Evolutionary conservation across 768 basidiomycete genomes (phyloP).

Genomic region (Exidia glandulosa): DNA sequence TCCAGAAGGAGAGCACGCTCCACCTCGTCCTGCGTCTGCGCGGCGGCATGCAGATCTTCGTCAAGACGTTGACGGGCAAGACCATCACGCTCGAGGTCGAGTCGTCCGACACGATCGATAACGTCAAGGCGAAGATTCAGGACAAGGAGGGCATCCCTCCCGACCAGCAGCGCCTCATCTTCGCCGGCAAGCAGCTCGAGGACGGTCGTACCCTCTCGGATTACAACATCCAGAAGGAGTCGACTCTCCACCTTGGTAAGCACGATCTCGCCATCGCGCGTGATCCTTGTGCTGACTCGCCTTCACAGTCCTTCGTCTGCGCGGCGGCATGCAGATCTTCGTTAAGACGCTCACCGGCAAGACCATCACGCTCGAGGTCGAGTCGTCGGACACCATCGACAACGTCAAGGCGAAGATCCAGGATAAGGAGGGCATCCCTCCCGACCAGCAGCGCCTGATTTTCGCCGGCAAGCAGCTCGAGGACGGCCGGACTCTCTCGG

Average conservation of each 20-base stretch:
- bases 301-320: constrained; percentile 17
- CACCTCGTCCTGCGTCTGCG: constrained; percentile 86
- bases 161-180: constrained; percentile 83
- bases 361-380: constrained; percentile 30
- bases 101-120: constrained; percentile 79
- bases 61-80: constrained; percentile 78
- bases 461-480: constrained; percentile 41
- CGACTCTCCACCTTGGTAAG: constrained; percentile 49
- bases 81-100: constrained; percentile 88
- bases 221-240: constrained; percentile 77
- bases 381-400: constrained; percentile 24
- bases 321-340: constrained; percentile 13
- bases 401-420: constrained; percentile 18
- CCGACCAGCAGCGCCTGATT: constrained; percentile 30
- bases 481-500: constrained; percentile 37
- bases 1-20: constrained; percentile 92
- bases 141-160: constrained; percentile 87
- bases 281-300: not conserved
- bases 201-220: constrained; percentile 84
- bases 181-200: constrained; percentile 90
- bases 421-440: constrained; percentile 13
- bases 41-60: constrained; percentile 82
- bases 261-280: constrained; percentile 5
- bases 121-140: constrained; percentile 86
- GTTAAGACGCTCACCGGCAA: constrained; percentile 25